These are phyloP conservation scores for Euphrasia confusa DNA, from an alignment of 257 asterid genomes.

Conservation along the genomic window DNA sequence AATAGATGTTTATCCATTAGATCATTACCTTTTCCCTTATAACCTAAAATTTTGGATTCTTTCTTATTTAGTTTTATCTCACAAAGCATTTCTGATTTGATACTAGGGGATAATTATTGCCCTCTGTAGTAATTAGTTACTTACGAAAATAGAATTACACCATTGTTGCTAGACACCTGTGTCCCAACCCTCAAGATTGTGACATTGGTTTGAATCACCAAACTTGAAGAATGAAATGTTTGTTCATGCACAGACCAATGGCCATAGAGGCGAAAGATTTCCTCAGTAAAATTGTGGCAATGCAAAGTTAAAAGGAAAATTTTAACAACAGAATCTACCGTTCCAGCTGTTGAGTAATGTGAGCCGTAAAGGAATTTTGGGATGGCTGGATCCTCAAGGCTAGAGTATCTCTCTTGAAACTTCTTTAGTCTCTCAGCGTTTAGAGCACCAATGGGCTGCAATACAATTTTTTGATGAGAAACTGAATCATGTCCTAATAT, in stretches of 20 bases:
- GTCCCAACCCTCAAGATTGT: slow-evolving; percentile 8
- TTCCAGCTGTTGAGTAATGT: slow-evolving; percentile 98
- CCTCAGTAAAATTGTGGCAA: not conserved
- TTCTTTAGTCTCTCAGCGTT: slow-evolving; percentile 74
- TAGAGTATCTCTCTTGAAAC: slow-evolving; percentile 93
- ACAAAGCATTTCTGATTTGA: not conserved
- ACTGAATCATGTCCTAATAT: slow-evolving; percentile 10
- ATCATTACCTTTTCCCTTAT: slow-evolving; percentile 9
- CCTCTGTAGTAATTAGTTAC: not conserved
- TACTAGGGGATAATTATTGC: slow-evolving; percentile 3
- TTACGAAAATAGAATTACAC: slow-evolving; percentile 14
- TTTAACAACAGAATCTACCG: slow-evolving; percentile 47
- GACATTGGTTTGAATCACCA: slow-evolving; percentile 19
- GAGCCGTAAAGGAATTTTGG: slow-evolving; percentile 98
- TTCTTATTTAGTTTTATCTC: slow-evolving; percentile 8
- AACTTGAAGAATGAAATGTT: slow-evolving; percentile 17
- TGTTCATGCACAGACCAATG: slow-evolving; percentile 16
- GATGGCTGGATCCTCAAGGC: slow-evolving; percentile 89
- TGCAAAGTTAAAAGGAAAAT: slow-evolving; percentile 9
- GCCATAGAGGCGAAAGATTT: not conserved
- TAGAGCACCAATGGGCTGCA: slow-evolving; percentile 97
- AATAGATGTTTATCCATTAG: slow-evolving; percentile 2
- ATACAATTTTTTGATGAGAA: slow-evolving; percentile 27
- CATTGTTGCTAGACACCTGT: slow-evolving; percentile 13
- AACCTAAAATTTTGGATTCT: not conserved